Evolutionary conservation across 1,284 basidiomycete species (phyloP), one percentile per base, ranked within the genome.

Genomic region (Anthracocystis setariae): DNA sequence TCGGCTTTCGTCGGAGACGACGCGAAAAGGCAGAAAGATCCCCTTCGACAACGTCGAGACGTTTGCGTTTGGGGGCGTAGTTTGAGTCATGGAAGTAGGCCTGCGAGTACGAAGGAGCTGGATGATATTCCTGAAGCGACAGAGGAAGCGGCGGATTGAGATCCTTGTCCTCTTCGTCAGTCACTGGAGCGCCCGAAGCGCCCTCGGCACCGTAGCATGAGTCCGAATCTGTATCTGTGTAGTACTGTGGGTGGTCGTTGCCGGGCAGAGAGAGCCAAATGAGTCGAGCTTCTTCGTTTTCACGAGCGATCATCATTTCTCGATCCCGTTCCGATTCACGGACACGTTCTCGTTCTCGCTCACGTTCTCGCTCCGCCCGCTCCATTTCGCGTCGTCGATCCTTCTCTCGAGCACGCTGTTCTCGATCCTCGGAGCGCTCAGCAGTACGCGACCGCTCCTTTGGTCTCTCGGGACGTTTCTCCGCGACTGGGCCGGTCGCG

Each of bases 191-290:
- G 12, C 69, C 69, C n/a, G 60, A 40, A 35, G 58, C 68, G n/a
- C 65, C 70, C 10, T 57, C 57, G 4, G 33, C 70, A 18, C 65
- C 65, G 20, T 65, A 73, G 61, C 70, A 73, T 3, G 70, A 73
- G 32, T 75, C 73, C 25, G 73, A 68, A 55, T 75, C 73, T 0
- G 76, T 74, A 50, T 78, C 76, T 2, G 76, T 76, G 54, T 78
- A 78, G 57, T 78, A 78, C 46, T 76, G 61, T 3, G 70, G 73
- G 32, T 78, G 74, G 25, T 78, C 76, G 42, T 78, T 76, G 57
- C 74, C 70, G 0, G 76, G 76, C 38, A 78, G 27, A 1, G 74
- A 76, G 17, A 74, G 67, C 72, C 72, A 74, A n/a, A 70, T 70
- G 32, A 74, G 63, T 21, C 72, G 60, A 23, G 66, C 62, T 40